Evolutionary conservation across 306 rosid species (phyloP), one percentile per base, ranked within the genome.

Genomic region (Macrotyloma uniflorum): DNA sequence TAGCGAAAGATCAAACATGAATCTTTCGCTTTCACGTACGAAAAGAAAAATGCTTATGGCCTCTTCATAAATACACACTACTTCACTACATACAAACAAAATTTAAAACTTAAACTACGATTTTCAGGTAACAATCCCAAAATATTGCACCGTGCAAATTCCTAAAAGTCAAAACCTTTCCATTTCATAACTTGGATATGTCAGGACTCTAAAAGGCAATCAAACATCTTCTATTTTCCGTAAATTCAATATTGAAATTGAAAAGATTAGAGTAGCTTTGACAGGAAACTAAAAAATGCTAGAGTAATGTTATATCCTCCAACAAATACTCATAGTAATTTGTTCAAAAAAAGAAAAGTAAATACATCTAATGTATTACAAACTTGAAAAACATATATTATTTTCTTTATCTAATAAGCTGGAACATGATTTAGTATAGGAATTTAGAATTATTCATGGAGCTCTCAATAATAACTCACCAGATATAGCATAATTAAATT

Each of bases 91-190:
- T 75, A 51, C 67, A 81, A 77, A 66, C 65, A 58, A 81, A 13
- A 73, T 18, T 46, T 42, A 59, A 40, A 8, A 67, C 67, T 12
- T 26, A 26, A 43, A 42, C 62, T 18, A 8, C 11, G 19, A 45
- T 8, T 50, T 45, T 30, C 62, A 77, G 42, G 73, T 16, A 36
- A 13, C 19, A 3, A 62, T 36, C 79, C 55, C 75, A 54, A 80
- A 70, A 8, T 55, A 75, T 55, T 45, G 40, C 85, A 71, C 64
- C 82, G 22, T 80, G 58, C 79, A 84, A 66, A 18, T 18, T 65
- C 82, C 14, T 22, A 61, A 1, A 59, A 58, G 47, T 38, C 24
- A 28, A 45, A 45, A 58, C n/a, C 8, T 78, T 46, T 28, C 67
- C 10, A 8, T 49, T 43, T 74, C 30, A 74, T 68, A 5, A 68